Evolutionary conservation across 208 protist species (phyloP), one percentile per base, ranked within the genome.

Genomic region (Herpetomonas tarakana): DNA sequence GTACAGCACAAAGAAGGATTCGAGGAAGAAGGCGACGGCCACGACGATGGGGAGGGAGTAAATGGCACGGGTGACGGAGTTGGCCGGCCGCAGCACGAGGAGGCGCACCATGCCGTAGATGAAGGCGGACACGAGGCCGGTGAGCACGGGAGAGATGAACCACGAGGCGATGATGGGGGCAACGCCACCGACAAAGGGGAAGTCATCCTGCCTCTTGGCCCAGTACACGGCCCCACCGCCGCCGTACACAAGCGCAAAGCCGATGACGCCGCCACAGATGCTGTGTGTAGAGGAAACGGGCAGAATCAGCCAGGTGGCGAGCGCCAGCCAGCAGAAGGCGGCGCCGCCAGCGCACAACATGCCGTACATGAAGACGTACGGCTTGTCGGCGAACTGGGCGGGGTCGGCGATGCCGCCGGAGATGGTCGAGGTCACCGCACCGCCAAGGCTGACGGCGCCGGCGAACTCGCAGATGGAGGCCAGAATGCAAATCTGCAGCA

Each of bases 321-420:
- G 31, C 21, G 67, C 54, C 2, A 89, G 72, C 86, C 86, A 92
- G 46, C 59, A 72, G 62, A 89, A 88, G 24, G 86, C 73, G 0
- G 86, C 73, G 57, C 71, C 73, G 26, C 71, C 66, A 12, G 81
- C 73, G 52, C 86, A 92, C 0, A 89, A 65, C 82, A 92, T 89
- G 31, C 86, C 82, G 62, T 89, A 89, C 86, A 92, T 89, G 53
- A 92, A 65, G 2, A 92, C 9, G 66, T 92, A 92, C 19, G 86
- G 86, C n/a, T 83, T 65, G n/a, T 82, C 53, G 0, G 11, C 27
- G 50, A 92, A 89, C 46, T 66, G 64, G 18, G 21, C 26, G 0
- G 74, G 69, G 57, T 81, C 82, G 14, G 86, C 78, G 52, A 93
- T 93, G 22, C 86, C 86, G 25, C 73, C 66, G 21, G 82, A 83